Conservation (phyloP, 2,329 filamentous ascomycete species). For the Chaetomium globosum region DNA sequence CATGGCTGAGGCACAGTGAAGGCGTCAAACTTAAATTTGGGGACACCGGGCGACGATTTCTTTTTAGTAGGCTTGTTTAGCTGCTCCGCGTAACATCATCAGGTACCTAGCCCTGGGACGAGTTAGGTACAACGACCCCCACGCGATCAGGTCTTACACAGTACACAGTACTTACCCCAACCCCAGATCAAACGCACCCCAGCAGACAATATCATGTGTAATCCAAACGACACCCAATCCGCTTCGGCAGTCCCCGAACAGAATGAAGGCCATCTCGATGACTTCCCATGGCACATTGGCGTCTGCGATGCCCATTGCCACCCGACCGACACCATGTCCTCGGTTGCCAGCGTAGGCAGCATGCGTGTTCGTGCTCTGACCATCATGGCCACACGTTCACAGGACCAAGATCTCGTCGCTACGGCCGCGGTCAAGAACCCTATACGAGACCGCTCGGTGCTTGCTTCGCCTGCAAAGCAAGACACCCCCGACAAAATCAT, state of each 20-base stretch:
- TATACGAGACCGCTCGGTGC: slow-evolving; percentile 42
- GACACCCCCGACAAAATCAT: slow-evolving; percentile 47
- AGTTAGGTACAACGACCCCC: neutral
- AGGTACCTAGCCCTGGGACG: too few species aligned
- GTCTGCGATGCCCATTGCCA: slow-evolving; percentile 83
- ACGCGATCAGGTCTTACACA: neutral
- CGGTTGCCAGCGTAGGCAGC: slow-evolving; percentile 56
- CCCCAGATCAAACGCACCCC: neutral
- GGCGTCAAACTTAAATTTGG: neutral
- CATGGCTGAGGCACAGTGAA: neutral
- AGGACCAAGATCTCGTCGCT: slow-evolving; percentile 75
- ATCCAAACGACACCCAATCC: slow-evolving; percentile 15
- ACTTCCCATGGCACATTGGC: slow-evolving; percentile 70
- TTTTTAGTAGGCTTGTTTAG: neutral
- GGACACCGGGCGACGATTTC: too few species aligned
- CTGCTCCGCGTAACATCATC: neutral
- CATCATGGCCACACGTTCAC: slow-evolving; percentile 74
- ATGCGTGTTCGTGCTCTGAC: slow-evolving; percentile 71
- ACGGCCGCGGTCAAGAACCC: slow-evolving; percentile 60
- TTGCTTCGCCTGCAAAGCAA: slow-evolving; percentile 30
- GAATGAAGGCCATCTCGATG: slow-evolving; percentile 33
- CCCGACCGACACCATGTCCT: slow-evolving; percentile 75
- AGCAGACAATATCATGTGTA: slow-evolving; percentile 28
- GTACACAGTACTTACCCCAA: neutral
- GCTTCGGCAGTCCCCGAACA: neutral